Evolutionary conservation across 1,139 yeast species (phyloP).

Genomic region (Ogataea hybrid): DNA sequence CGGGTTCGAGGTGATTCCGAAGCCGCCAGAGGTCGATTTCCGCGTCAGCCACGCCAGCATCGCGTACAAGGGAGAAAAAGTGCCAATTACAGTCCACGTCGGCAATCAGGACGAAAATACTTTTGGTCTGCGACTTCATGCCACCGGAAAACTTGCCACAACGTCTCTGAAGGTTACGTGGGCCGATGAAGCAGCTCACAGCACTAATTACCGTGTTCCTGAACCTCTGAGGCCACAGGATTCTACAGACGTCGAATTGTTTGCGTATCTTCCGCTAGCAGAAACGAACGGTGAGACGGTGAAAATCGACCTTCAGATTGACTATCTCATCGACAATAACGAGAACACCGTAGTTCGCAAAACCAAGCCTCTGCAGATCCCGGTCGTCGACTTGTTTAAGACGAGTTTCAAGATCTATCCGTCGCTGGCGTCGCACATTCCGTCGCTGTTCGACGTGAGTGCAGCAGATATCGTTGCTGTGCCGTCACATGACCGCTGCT

Average conservation of each 20-base stretch:
- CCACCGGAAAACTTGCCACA: conserved; percentile 13
- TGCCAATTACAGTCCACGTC: conserved; percentile 25
- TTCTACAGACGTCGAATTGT: conserved; percentile 23
- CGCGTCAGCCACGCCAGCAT: conserved; percentile 17
- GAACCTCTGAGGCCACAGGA: conserved; percentile 20
- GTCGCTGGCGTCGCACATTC: conserved; percentile 38
- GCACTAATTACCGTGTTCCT: conserved; percentile 10
- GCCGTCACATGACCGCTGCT: conserved; percentile 46
- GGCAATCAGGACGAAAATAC: conserved; percentile 30
- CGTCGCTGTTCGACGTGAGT: conserved; percentile 38
- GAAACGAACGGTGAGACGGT: conserved; percentile 16
- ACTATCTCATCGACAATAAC: conserved; percentile 31
- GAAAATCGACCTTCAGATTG: conserved; percentile 19
- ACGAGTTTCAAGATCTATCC: conserved; percentile 41
- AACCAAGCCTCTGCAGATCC: conserved; percentile 32
- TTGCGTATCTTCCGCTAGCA: conserved; percentile 34
- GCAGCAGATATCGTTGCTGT: conserved; percentile 29
- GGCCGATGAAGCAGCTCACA: conserved; percentile 12
- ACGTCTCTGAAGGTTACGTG: conserved; percentile 14
- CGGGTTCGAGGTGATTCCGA: conserved; percentile 33
- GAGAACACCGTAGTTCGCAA: conserved; percentile 35
- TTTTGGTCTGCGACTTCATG: conserved; percentile 24
- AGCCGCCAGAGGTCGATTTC: conserved; percentile 32
- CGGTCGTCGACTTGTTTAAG: conserved; percentile 40
- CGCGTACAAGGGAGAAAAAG: conserved; percentile 31